Conservation (phyloP, 2,329 filamentous ascomycete genomes). For the Xylariaceae sp. region DNA sequence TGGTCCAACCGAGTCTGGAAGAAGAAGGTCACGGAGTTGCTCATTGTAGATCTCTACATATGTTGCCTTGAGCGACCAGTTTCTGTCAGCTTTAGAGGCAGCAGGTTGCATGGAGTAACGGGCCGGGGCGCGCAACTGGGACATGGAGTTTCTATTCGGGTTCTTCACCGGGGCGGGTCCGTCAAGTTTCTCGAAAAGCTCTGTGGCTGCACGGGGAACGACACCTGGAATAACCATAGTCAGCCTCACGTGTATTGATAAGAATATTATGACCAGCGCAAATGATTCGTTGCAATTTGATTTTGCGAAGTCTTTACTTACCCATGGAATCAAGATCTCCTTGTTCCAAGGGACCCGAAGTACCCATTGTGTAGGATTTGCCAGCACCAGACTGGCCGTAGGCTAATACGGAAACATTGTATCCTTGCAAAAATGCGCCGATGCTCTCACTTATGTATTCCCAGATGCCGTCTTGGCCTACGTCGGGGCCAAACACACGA, state of each 20-base stretch:
- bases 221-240: constrained; percentile 59
- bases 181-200: constrained; percentile 84
- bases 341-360: constrained; percentile 78
- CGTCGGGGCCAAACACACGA: constrained; percentile 81
- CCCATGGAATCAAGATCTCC: constrained; percentile 69
- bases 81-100: constrained; percentile 58
- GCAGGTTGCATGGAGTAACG: constrained; percentile 63
- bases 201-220: constrained; percentile 84
- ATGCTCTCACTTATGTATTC: constrained; percentile 91
- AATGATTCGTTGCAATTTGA: neutral
- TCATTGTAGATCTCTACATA: constrained; percentile 99
- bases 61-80: constrained; percentile 88
- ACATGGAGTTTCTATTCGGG: constrained; percentile 62
- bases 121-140: constrained; percentile 74
- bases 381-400: constrained; percentile 97
- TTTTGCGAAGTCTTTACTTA: constrained; percentile 42
- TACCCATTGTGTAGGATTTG: constrained; percentile 99
- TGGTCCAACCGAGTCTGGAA: constrained; percentile 67
- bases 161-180: constrained; percentile 36
- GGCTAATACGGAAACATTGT: constrained; percentile 95
- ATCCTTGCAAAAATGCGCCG: constrained; percentile 85
- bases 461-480: constrained; percentile 86
- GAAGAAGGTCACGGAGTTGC: constrained; percentile 81
- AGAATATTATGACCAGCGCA: neutral
- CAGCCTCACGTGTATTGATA: constrained; percentile 6